Percentiles rank a stretch among this genome's conserved stretches.
Evolutionary conservation across 2,329 filamentous ascomycete species (phyloP).

Genomic region (Phaeophleospora eucalypticola): DNA sequence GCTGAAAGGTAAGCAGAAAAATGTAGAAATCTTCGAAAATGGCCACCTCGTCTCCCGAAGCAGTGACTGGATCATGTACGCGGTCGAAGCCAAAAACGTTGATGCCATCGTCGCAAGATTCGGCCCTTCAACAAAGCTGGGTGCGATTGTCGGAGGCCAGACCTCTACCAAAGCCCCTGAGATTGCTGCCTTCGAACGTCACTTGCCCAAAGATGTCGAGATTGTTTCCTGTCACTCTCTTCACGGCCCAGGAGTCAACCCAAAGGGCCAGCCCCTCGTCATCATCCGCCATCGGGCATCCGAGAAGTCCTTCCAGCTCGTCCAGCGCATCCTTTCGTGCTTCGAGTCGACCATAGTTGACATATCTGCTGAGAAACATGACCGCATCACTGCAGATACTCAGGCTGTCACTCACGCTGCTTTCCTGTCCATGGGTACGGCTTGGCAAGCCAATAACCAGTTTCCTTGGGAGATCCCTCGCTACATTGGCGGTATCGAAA

Average conservation of each 20-base stretch:
- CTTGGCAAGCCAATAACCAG: slow-evolving; percentile 91
- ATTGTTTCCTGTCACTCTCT: slow-evolving; percentile 96
- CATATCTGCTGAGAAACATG: slow-evolving; percentile 81
- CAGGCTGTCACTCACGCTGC: slow-evolving; percentile 97
- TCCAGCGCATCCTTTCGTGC: slow-evolving; percentile 76
- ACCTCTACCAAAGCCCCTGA: slow-evolving; percentile 98
- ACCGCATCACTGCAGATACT: slow-evolving; percentile 96
- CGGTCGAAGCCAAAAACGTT: slow-evolving; percentile 90
- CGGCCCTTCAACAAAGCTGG: slow-evolving; percentile 90
- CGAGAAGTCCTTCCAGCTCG: slow-evolving; percentile 68
- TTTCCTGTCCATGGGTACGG: slow-evolving; percentile 93
- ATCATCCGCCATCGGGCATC: slow-evolving; percentile 90
- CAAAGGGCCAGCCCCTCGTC: slow-evolving; percentile 84
- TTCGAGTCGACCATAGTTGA: slow-evolving; percentile 82
- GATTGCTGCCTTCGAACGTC: slow-evolving; percentile 84
- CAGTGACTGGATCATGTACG: slow-evolving; percentile 99
- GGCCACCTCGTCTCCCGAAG: slow-evolving; percentile 92
- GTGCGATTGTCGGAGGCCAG: slow-evolving; percentile 93
- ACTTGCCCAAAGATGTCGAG: slow-evolving; percentile 82
- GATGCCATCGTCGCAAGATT: slow-evolving; percentile 81
- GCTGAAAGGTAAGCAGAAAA: slow-evolving; percentile 59
- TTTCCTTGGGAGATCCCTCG: slow-evolving; percentile 97
- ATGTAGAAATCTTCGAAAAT: slow-evolving; percentile 82
- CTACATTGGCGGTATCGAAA: slow-evolving; percentile 95
- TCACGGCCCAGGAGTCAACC: slow-evolving; percentile 86